A percentile compares a stretch with the other conserved stretches of the same genome.
These are phyloP conservation scores for Yamadazyma conglobata DNA, from an alignment of 1,139 yeast genomes.

Conservation along the genomic window DNA sequence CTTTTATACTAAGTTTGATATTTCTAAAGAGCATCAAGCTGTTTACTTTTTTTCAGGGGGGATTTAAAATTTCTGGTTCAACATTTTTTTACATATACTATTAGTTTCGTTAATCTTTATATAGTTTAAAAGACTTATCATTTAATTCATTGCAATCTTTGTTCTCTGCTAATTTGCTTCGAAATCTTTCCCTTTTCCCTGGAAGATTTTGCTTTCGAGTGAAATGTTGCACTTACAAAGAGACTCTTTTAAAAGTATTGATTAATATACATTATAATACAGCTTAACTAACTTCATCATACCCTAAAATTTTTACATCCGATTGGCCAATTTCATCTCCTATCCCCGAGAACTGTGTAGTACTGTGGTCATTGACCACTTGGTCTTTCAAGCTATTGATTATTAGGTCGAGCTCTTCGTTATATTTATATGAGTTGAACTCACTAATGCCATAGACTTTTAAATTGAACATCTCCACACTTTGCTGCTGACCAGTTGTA, in stretches of 20 bases:
- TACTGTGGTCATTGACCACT: no score
- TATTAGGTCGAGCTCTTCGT: slow-evolving; percentile 23
- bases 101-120: slow-evolving; percentile 2
- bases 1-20: slow-evolving; percentile 15
- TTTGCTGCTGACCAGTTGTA: slow-evolving; percentile 14
- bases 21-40: neutral
- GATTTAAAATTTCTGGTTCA: slow-evolving; percentile 13
- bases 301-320: no score
- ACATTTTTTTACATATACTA: slow-evolving; percentile 5
- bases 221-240: no score
- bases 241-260: no score
- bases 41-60: slow-evolving; percentile 6
- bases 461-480: slow-evolving; percentile 25
- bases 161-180: no score
- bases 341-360: no score
- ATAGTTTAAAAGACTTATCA: neutral
- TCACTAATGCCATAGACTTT: slow-evolving; percentile 42
- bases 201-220: no score
- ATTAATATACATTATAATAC: no score
- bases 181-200: no score
- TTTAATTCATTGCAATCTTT: no score
- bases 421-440: slow-evolving; percentile 25
- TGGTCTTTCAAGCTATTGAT: slow-evolving; percentile 17
- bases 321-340: no score
- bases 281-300: no score